Evolutionary conservation across 78 protist species (phyloP).

Genomic region (Monosiga brevicollis): DNA sequence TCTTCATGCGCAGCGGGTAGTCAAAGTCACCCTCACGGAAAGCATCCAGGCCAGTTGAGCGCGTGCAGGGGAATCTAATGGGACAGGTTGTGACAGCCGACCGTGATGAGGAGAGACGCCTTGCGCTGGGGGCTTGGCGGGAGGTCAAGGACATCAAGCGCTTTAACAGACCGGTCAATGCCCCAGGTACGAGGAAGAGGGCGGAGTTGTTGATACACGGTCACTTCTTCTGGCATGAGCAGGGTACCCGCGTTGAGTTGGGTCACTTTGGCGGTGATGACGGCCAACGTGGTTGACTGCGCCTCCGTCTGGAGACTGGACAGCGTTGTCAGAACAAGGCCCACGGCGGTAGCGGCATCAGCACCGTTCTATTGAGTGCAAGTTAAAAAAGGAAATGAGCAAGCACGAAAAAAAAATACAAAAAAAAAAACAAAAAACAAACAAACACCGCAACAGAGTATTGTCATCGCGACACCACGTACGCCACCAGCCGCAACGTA

Average conservation of each 20-base stretch:
- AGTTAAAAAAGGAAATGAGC: not conserved
- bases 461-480: no score
- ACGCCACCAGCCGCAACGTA: no score
- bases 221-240: not conserved
- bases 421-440: no score
- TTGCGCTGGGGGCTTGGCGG: no score
- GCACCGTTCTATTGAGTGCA: not conserved
- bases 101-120: no score
- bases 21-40: not conserved
- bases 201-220: not conserved
- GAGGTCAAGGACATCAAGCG: no score
- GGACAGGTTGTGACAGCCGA: no score
- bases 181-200: not conserved
- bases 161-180: no score
- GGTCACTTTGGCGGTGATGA: not conserved
- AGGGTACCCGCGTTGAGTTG: not conserved
- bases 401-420: no score
- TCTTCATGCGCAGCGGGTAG: not conserved
- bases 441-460: no score
- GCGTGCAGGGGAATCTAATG: not conserved
- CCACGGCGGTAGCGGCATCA: not conserved
- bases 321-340: not conserved
- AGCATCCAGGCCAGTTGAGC: not conserved
- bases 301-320: not conserved
- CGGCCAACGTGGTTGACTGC: not conserved